phyloP scores from a whole-genome alignment of 2,329 filamentous ascomycete species.

The Dactylellina leptospora region DNA sequence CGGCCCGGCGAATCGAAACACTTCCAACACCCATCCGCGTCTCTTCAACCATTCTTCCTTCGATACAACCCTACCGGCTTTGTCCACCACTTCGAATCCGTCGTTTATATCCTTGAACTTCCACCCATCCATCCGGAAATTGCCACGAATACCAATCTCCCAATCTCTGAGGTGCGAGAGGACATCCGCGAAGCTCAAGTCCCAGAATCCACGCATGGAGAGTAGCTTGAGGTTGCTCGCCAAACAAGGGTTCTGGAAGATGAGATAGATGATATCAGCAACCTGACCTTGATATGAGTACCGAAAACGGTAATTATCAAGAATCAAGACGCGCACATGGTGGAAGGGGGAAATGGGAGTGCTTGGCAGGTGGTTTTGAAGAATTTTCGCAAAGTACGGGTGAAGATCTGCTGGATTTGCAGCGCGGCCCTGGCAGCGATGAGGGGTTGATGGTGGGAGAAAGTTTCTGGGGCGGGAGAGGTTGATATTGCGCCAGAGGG shows the following conservation, averaged over 20 bases:
- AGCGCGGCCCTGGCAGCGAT: background rate
- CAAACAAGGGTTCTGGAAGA: constrained; percentile 43
- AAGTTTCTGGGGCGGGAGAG: constrained; percentile 19
- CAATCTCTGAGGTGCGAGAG: constrained; percentile 28
- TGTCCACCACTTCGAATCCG: constrained; percentile 10
- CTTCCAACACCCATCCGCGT: constrained; percentile 31
- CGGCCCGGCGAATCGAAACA: constrained; percentile 35
- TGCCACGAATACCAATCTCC: constrained; percentile 37
- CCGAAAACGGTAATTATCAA: constrained; percentile 36
- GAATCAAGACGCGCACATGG: constrained; percentile 38
- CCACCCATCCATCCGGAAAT: constrained; percentile 32
- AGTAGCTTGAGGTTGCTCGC: constrained; percentile 25
- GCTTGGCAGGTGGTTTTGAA: constrained; percentile 27
- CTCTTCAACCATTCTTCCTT: constrained; percentile 22
- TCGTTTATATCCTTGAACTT: constrained; percentile 12
- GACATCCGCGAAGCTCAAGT: constrained; percentile 19
- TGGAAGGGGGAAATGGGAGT: constrained; percentile 43
- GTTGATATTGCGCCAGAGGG: constrained; percentile 41
- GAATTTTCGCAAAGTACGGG: constrained; percentile 14
- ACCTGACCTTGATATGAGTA: constrained; percentile 12
- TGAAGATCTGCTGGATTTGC: background rate
- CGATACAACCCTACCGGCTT: background rate
- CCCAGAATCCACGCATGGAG: constrained; percentile 36
- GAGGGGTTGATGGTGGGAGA: background rate
- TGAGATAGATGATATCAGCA: constrained; percentile 14